Conservation (phyloP, 805 yeast species). For the Priceomyces castillae region DNA sequence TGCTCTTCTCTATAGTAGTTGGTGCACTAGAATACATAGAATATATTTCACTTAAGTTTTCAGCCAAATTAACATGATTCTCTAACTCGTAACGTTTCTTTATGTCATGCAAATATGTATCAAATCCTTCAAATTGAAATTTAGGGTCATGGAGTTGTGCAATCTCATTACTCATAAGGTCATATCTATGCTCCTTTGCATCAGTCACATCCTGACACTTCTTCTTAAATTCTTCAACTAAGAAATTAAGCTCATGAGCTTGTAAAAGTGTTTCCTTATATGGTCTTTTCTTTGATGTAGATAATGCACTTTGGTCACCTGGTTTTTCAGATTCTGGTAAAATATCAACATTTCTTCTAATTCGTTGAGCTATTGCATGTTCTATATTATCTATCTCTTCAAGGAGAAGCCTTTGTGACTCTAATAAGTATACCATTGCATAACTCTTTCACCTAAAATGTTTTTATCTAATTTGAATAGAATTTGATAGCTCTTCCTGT, state of each 20-base stretch:
- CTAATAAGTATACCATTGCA: constrained; percentile 19
- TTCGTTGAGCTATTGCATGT: constrained; percentile 57
- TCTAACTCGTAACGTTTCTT: constrained; percentile 5
- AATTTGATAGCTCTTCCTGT: no score
- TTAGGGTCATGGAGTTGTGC: constrained; percentile 13
- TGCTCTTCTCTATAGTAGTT: constrained; percentile 13
- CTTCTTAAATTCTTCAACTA: constrained; percentile 46
- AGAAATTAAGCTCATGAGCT: constrained; percentile 61
- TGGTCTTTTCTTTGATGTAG: constrained; percentile 35
- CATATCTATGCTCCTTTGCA: constrained; percentile 3
- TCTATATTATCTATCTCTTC: constrained; percentile 77
- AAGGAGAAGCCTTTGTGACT: constrained; percentile 33
- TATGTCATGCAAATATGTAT: constrained; percentile 9
- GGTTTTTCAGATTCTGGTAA: constrained; percentile 25
- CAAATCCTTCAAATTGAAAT: constrained; percentile 13
- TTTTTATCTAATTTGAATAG: no score
- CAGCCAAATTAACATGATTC: constrained; percentile 5
- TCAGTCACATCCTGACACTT: constrained; percentile 11
- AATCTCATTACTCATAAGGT: constrained; percentile 11
- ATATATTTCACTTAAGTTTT: constrained; percentile 16
- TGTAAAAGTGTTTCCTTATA: constrained; percentile 54
- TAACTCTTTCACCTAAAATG: not conserved
- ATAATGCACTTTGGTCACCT: constrained; percentile 11
- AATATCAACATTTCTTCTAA: constrained; percentile 59
- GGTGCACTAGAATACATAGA: constrained; percentile 25